Base-by-base conservation (phyloP, 108 stramenopile genomes). In the Epipyxis sp. region DNA sequence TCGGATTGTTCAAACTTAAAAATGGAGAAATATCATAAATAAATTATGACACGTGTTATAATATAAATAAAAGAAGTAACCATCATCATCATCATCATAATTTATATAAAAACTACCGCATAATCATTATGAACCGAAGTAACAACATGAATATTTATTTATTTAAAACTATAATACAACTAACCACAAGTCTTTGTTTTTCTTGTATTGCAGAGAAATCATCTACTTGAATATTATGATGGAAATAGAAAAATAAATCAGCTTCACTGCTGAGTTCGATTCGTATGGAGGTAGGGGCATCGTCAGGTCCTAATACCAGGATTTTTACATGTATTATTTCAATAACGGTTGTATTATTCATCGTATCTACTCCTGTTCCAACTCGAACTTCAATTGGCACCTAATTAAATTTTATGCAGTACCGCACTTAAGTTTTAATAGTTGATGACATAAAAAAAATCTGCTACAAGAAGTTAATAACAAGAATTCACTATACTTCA, bases 251-350 rank as follows among this genome's bases (percentile, higher is more conserved):
- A 69, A 90, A 90, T 25, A 90, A 59, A 58, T 90, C 89, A 25
- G 85, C 82, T 59, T 90, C 89, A 67, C 83, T 84, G 40, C 79
- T 76, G 20, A 87, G 80, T 69, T 88, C 87, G 32, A 90, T 78
- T 42, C 85, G 62, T 0, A 90, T 79, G 32, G 82, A 59, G 30
- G 72, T 69, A 16, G 83, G 81, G 44, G 62, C 40, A 1, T 65
- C 43, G 59, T 81, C 78, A 1, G 84, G 87, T 13, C 85, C 85
- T 37, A 83, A 67, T 29, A 87, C 61, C 16, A 88, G 82, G 10
- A 90, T 81, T 72, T 88, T 88, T 42, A 86, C 89, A 45, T 88
- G 84, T 16, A 90, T 84, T n/a, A 88, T 87, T 77, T 90, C 89
- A 0, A 90, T 81, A n/a, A n/a, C n/a, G 20, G 89, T 90, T 20